Conservation (phyloP, 2,329 filamentous ascomycete genomes). For the Sarocladium strictum region DNA sequence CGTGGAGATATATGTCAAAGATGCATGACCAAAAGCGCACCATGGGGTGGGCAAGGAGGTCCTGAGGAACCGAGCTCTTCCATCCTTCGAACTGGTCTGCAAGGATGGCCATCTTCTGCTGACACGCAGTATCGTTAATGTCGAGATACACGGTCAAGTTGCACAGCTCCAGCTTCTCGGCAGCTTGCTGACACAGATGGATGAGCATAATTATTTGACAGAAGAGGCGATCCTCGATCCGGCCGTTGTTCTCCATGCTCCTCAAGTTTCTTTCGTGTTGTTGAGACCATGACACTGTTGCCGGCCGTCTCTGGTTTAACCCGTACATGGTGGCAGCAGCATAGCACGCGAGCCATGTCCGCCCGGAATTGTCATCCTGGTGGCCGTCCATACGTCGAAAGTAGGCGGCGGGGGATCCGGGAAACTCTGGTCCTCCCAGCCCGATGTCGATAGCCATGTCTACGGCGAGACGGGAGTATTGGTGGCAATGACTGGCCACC, state of each 20-base stretch:
- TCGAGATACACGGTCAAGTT: not conserved
- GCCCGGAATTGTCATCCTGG: not conserved
- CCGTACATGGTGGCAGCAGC: not conserved
- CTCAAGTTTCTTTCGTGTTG: not conserved
- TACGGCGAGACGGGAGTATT: slow-evolving; percentile 1
- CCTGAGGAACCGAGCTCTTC: not conserved
- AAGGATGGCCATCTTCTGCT: not conserved
- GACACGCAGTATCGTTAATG: not conserved
- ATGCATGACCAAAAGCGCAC: slow-evolving; percentile 1
- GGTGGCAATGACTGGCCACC: not conserved
- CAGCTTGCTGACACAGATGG: not conserved
- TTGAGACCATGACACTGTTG: not conserved
- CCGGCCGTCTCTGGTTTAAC: not conserved
- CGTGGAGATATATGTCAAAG: not conserved
- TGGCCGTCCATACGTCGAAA: slow-evolving; percentile 3
- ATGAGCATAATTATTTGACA: not conserved
- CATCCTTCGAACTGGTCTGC: not conserved
- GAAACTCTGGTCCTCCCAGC: not conserved
- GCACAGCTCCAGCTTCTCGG: not conserved
- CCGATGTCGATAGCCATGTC: slow-evolving; percentile 7
- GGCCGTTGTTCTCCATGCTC: not conserved
- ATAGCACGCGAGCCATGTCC: slow-evolving; percentile 2
- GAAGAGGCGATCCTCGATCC: slow-evolving; percentile 1
- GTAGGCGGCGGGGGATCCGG: not conserved
- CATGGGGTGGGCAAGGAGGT: not conserved